Conservation (phyloP, 768 basidiomycete species). For the Hygrophorus russula region DNA sequence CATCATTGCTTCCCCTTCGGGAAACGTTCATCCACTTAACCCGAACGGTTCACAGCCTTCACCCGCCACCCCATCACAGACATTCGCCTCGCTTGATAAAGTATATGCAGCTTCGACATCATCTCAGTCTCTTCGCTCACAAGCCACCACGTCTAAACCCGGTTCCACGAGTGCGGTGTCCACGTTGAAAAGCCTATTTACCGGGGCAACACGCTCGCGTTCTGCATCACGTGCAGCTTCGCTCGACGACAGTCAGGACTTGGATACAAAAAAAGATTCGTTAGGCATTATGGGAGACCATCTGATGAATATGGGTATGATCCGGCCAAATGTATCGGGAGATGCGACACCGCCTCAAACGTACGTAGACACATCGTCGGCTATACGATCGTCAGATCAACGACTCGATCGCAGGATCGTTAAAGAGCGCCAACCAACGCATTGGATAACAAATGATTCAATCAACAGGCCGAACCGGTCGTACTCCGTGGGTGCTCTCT, state of each 20-base stretch:
- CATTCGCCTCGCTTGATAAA: conserved; percentile 21
- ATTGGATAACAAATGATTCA: conserved; percentile 17
- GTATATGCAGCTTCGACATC: conserved; percentile 37
- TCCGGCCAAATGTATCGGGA: conserved; percentile 10
- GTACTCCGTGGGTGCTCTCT: conserved; percentile 19
- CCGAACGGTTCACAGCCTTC: conserved; percentile 1
- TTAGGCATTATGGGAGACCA: conserved; percentile 45
- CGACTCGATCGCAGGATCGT: conserved; percentile 26
- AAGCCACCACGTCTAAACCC: conserved; percentile 27
- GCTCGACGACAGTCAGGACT: conserved; percentile 26
- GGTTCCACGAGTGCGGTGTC: conserved; percentile 34
- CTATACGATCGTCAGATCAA: conserved; percentile 15
- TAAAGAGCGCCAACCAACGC: conserved; percentile 12
- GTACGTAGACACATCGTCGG: not conserved
- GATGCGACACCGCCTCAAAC: not conserved
- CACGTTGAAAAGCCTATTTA: conserved; percentile 50
- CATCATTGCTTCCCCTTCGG: conserved; percentile 27
- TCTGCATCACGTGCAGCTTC: conserved; percentile 43
- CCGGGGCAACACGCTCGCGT: conserved; percentile 36
- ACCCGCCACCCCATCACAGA: conserved; percentile 9
- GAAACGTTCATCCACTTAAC: conserved; percentile 8
- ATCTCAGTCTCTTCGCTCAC: conserved; percentile 31
- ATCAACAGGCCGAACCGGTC: conserved; percentile 21
- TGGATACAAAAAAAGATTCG: conserved; percentile 34
- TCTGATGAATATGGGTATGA: conserved; percentile 42